Evolutionary conservation across 108 stramenopile genomes (phyloP).

Genomic region (Craspedostauros australis): DNA sequence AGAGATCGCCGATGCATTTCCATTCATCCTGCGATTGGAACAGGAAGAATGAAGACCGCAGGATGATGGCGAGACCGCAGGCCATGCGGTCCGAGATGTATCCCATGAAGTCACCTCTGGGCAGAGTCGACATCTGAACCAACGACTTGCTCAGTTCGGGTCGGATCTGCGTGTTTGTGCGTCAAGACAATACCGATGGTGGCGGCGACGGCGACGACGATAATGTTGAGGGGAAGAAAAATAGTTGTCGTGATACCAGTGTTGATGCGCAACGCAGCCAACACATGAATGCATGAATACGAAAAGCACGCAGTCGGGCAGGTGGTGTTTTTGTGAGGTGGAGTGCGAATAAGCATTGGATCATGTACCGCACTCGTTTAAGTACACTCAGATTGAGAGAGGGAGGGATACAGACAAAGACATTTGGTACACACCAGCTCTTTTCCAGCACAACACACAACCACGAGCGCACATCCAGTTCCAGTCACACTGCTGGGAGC

Average conservation of each 20-base stretch:
- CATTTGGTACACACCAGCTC: too few species aligned
- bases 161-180: conserved; percentile 35
- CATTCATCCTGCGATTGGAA: conserved; percentile 64
- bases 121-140: conserved; percentile 30
- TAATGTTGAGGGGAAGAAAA: conserved; percentile 1
- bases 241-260: background rate
- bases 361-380: too few species aligned
- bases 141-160: conserved; percentile 42
- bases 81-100: conserved; percentile 63
- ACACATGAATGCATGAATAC: background rate
- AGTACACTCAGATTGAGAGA: too few species aligned
- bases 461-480: too few species aligned
- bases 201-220: too few species aligned
- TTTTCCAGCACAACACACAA: too few species aligned
- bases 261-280: conserved; percentile 1
- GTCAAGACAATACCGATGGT: background rate
- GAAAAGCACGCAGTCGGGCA: background rate
- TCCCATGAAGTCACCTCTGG: conserved; percentile 42
- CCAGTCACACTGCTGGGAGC: too few species aligned
- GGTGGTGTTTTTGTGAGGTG: background rate
- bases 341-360: background rate
- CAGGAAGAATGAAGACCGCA: conserved; percentile 47
- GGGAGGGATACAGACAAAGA: too few species aligned
- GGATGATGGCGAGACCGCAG: conserved; percentile 74
- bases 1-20: conserved; percentile 53